These are phyloP conservation scores for Pythium rishiriense DNA, from an alignment of 352 stramenopile genomes.

Conservation along the genomic window DNA sequence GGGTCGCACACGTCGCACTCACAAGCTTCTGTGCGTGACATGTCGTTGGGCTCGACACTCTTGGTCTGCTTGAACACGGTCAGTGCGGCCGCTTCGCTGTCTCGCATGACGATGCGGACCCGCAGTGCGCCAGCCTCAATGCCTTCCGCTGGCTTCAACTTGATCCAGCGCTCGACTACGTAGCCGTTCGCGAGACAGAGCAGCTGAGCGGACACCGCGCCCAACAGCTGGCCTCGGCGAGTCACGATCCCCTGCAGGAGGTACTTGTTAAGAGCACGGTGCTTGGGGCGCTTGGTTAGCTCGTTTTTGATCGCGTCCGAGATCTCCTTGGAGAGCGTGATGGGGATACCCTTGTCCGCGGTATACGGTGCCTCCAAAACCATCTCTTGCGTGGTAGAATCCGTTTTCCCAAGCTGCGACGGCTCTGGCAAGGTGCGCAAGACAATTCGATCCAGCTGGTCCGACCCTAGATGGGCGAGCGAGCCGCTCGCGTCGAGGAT, in stretches of 20 bases:
- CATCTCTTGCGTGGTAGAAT: too few relatives aligned
- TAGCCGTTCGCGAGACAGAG: conserved; percentile 9
- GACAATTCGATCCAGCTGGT: neutral
- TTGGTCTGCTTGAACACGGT: neutral
- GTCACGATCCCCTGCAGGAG: neutral
- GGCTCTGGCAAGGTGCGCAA: neutral
- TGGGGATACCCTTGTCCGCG: neutral
- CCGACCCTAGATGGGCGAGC: neutral
- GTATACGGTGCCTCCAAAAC: too few relatives aligned
- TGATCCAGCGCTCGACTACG: conserved; percentile 4
- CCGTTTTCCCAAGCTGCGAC: neutral
- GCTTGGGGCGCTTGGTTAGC: neutral
- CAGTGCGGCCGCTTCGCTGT: neutral
- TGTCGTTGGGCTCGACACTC: neutral
- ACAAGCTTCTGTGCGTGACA: neutral
- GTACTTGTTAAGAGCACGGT: neutral
- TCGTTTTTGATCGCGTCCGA: neutral
- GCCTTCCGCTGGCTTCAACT: neutral
- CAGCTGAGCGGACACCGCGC: conserved; percentile 1
- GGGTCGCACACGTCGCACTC: neutral
- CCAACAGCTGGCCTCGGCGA: neutral
- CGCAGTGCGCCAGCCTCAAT: neutral
- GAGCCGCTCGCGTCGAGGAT: conserved; percentile 7
- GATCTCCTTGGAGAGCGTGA: neutral
- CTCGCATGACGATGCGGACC: neutral